Percentiles rank a stretch among this genome's conserved stretches.
These are phyloP conservation scores for Teratosphaeria zuluensis DNA, from an alignment of 2,329 filamentous ascomycete species.

Conservation along the genomic window DNA sequence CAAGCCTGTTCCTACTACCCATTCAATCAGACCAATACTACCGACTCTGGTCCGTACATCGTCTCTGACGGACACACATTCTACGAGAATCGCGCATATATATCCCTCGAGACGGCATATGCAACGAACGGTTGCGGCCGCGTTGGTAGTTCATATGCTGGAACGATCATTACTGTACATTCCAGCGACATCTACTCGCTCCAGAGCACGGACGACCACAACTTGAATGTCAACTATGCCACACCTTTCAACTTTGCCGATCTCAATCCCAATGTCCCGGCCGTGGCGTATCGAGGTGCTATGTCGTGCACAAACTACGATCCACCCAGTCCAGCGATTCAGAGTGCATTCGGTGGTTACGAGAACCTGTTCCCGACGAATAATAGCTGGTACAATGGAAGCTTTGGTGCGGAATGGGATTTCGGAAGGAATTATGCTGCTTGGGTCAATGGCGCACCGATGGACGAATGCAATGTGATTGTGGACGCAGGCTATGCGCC, in stretches of 20 bases:
- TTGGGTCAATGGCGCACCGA: background rate
- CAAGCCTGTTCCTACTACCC: no score
- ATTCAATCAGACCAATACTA: background rate
- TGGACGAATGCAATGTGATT: conserved; percentile 4
- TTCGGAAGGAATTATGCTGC: no score
- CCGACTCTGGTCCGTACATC: background rate
- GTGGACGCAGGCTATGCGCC: conserved; percentile 7
- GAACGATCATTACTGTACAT: no score
- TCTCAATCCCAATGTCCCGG: background rate
- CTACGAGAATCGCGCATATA: conserved; percentile 1
- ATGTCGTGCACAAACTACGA: background rate
- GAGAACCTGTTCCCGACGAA: no score
- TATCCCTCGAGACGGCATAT: conserved; percentile 3
- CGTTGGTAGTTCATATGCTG: no score
- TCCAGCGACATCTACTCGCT: conserved; percentile 1
- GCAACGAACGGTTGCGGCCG: no score
- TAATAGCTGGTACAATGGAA: no score
- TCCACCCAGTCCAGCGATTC: background rate
- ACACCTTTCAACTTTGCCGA: background rate
- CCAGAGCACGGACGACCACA: background rate
- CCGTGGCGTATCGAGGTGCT: background rate
- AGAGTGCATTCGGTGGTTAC: background rate
- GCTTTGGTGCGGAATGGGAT: no score
- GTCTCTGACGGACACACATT: background rate
- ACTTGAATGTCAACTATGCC: background rate